Conservation (phyloP, 306 rosid genomes). For the Castanopsis chinensis region DNA sequence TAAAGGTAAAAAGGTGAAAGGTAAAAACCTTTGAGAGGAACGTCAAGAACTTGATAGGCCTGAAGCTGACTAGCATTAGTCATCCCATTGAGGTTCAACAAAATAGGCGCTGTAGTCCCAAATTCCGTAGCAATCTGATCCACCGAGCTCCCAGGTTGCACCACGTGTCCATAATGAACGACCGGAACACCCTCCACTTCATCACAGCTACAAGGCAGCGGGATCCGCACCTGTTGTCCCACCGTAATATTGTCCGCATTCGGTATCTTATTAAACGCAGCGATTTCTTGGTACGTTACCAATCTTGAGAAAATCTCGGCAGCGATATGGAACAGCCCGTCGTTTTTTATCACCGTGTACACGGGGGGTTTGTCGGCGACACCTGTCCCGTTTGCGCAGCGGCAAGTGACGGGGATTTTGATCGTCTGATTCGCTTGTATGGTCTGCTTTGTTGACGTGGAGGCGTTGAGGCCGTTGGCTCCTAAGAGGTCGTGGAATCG, state of each 20-base stretch:
- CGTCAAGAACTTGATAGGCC: constrained; percentile 62
- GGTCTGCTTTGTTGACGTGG: neutral
- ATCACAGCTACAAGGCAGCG: constrained; percentile 92
- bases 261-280: constrained; percentile 17
- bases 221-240: constrained; percentile 55
- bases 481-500: constrained; percentile 52
- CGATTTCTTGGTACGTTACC: constrained; percentile 41
- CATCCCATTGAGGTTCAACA: constrained; percentile 51
- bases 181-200: constrained; percentile 41
- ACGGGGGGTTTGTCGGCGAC: constrained; percentile 36
- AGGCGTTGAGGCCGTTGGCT: constrained; percentile 42
- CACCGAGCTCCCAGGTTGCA: neutral
- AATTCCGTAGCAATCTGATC: constrained; percentile 38
- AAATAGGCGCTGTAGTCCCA: constrained; percentile 36
- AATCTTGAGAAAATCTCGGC: constrained; percentile 28
- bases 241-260: constrained; percentile 15
- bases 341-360: constrained; percentile 40
- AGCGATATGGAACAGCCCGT: constrained; percentile 53
- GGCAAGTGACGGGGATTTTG: constrained; percentile 62
- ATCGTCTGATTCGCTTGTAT: constrained; percentile 15
- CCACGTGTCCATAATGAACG: constrained; percentile 65
- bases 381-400: constrained; percentile 50
- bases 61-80: constrained; percentile 28
- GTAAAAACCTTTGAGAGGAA: constrained; percentile 68
- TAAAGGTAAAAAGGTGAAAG: neutral